Evolutionary conservation across 1,284 basidiomycete species (phyloP).

Genomic region (Sanghuangporus sanghuang): DNA sequence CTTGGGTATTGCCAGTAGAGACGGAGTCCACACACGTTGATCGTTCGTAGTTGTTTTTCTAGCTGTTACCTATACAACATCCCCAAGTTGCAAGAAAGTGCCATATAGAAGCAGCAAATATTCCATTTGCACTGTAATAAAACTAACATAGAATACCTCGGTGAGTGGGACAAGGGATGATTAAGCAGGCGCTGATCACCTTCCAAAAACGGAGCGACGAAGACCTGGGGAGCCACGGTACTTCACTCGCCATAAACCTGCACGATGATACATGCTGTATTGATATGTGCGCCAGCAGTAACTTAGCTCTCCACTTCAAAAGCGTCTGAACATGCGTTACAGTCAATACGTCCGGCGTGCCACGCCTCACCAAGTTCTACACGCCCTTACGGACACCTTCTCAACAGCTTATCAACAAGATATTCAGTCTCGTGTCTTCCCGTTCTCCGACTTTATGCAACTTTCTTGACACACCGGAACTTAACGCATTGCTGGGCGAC

Average conservation of each 20-base stretch:
- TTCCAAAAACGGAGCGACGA: too few species aligned
- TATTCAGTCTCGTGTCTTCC: conserved; percentile 78
- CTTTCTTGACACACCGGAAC: conserved; percentile 88
- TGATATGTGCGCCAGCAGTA: conserved; percentile 51
- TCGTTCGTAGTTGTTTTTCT: too few species aligned
- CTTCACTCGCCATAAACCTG: not conserved
- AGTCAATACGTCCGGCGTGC: conserved; percentile 88
- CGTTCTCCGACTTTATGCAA: conserved; percentile 82
- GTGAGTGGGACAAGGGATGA: too few species aligned
- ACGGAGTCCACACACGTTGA: too few species aligned
- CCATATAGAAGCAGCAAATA: too few species aligned
- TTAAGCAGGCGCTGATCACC: too few species aligned
- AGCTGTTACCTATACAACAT: too few species aligned
- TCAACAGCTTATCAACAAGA: conserved; percentile 74
- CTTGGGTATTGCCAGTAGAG: too few species aligned
- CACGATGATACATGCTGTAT: conserved; percentile 82
- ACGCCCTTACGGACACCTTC: conserved; percentile 74
- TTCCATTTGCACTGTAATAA: too few species aligned
- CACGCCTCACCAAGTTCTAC: conserved; percentile 96
- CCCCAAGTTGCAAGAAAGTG: too few species aligned
- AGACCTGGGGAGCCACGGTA: not conserved
- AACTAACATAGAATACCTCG: too few species aligned
- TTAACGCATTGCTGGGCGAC: conserved; percentile 68
- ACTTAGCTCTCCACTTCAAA: not conserved
- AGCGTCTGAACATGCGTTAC: conserved; percentile 16